Percentiles rank a stretch among this genome's conserved stretches.
Evolutionary conservation across 2,329 filamentous ascomycete species (phyloP).

Genomic region (Leptographium flavum): DNA sequence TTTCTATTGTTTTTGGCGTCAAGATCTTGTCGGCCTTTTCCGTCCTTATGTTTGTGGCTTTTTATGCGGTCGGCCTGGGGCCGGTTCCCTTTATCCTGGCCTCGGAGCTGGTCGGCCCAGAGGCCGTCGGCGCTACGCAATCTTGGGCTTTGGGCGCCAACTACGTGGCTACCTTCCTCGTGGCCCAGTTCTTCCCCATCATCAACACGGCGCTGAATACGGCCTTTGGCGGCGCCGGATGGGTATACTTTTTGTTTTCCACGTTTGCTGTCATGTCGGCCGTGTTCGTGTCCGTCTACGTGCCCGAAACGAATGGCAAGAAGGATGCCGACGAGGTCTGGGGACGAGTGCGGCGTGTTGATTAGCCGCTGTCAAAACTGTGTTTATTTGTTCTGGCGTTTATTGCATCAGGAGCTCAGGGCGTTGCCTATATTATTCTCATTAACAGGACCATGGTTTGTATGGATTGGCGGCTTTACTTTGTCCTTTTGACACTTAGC

Average conservation of each 20-base stretch:
- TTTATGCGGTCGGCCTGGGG: conserved; percentile 80
- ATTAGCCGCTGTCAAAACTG: conserved; percentile 18
- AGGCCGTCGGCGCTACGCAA: conserved; percentile 84
- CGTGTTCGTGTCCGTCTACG: conserved; percentile 55
- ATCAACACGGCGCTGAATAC: conserved; percentile 60
- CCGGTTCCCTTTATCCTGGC: conserved; percentile 92
- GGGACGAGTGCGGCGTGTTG: conserved; percentile 48
- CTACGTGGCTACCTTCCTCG: conserved; percentile 80
- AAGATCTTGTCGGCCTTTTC: conserved; percentile 68
- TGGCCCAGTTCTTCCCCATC: conserved; percentile 90
- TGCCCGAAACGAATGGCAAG: conserved; percentile 85
- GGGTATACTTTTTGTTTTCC: conserved; percentile 87
- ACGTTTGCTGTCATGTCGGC: conserved; percentile 54
- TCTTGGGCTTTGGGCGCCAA: conserved; percentile 78
- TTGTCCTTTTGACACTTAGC: neutral
- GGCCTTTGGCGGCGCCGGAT: conserved; percentile 53
- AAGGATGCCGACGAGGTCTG: conserved; percentile 80
- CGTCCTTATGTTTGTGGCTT: conserved; percentile 73
- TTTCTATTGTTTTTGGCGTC: conserved; percentile 61
- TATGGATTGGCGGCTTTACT: too few species aligned
- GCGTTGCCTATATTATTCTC: neutral
- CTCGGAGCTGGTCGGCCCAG: conserved; percentile 76
- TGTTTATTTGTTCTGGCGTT: neutral
- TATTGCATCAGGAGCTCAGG: neutral
- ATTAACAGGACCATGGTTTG: too few species aligned